Percentiles rank a stretch among this genome's conserved stretches.
Conservation (phyloP, 1,139 yeast genomes). For the Pichia sp. region DNA sequence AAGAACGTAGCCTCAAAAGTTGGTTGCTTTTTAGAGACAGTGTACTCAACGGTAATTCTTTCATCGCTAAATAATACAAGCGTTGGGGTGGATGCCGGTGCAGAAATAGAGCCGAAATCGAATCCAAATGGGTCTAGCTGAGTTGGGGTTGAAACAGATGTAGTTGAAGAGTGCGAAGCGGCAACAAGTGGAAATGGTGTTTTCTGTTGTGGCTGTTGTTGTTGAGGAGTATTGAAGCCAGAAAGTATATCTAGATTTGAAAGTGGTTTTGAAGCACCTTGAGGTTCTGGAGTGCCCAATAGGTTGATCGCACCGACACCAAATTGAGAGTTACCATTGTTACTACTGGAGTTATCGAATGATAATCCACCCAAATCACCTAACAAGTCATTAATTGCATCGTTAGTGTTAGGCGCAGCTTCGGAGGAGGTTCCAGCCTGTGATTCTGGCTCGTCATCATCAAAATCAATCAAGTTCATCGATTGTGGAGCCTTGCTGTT, state of each 20-base stretch:
- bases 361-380: slow-evolving; percentile 67
- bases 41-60: slow-evolving; percentile 51
- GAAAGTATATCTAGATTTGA: slow-evolving; percentile 20
- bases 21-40: slow-evolving; percentile 37
- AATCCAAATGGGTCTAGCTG: slow-evolving; percentile 52
- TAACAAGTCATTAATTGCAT: slow-evolving; percentile 60
- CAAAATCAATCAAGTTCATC: slow-evolving; percentile 71
- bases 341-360: slow-evolving; percentile 31
- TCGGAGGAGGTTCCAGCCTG: slow-evolving; percentile 1
- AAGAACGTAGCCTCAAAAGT: slow-evolving; percentile 41
- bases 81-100: slow-evolving; percentile 24
- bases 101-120: slow-evolving; percentile 36
- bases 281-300: slow-evolving; percentile 34
- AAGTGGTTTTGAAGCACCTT: slow-evolving; percentile 7
- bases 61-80: slow-evolving; percentile 42
- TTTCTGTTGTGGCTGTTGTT: slow-evolving; percentile 3
- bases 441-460: slow-evolving; percentile 42
- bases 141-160: slow-evolving; percentile 3
- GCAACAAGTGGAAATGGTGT: slow-evolving; percentile 4
- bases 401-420: slow-evolving; percentile 35
- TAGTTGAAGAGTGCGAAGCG: slow-evolving; percentile 5
- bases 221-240: slow-evolving; percentile 10
- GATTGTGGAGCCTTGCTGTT: slow-evolving; percentile 26
- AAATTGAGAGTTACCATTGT: slow-evolving; percentile 20
- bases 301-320: slow-evolving; percentile 34